Evolutionary conservation across 2,329 filamentous ascomycete genomes (phyloP), one percentile per base, ranked within the genome.

Genomic region (Penicillium sp.): DNA sequence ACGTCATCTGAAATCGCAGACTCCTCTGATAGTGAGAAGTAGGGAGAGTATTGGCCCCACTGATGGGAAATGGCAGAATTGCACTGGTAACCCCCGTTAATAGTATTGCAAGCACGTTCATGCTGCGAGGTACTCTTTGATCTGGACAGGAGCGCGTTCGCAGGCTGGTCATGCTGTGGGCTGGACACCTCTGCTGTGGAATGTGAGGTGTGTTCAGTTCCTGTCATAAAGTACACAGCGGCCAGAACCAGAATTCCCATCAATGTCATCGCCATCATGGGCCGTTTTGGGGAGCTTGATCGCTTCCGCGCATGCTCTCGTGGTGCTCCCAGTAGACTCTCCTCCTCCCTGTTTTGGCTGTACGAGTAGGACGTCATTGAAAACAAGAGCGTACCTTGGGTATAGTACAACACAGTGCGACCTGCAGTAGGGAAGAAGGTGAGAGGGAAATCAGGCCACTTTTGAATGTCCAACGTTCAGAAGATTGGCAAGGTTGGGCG

Each of bases 21-120:
- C 6, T 86, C 82, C 4, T 60, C 51, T 1, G 57, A 58, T 0
- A 92, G 87, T 1, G 87, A 82, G 74, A 90, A 96, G 75, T 86
- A 95, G 2, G 92, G 90, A 16, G 91, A 89, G 72, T 96, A 96
- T 71, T 93, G 91, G 52, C 92, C 92, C 91, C 91, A 96, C 52
- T 79, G 82, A 61, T 86, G 88, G 1, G 86, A 84, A 43, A 87
- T 81, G 31, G 81, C 70, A 4, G 82, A 73, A 45, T 80, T 79
- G 72, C 89, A 92, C 59, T 83, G 81, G 70, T 86, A 89, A 55
- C 87, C 87, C 36, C 76, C 60, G 40, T 80, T 67, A 34, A 82
- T 72, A 5, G 77, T 79, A 67, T 84, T 82, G 72, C 85, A 87
- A n/a, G 47, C 16, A 4, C 27, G 31, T 7, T 22, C 42, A 13